Evolutionary conservation across 306 rosid genomes (phyloP).

Genomic region (Glycine soja): DNA sequence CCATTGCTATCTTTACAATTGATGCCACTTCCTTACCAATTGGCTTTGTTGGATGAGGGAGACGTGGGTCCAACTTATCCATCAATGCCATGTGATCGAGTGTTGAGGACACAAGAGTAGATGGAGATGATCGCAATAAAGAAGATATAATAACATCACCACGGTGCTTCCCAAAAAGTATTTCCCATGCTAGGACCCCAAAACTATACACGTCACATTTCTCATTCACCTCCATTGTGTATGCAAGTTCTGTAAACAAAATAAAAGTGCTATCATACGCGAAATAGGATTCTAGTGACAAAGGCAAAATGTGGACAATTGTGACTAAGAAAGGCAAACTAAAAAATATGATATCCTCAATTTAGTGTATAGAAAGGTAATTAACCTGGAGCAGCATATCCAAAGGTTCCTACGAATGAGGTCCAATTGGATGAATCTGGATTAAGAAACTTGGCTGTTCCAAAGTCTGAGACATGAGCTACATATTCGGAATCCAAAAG

Average conservation of each 20-base stretch:
- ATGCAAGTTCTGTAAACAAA: background rate
- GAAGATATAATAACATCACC: background rate
- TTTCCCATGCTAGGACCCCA: constrained; percentile 31
- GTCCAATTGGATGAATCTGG: constrained; percentile 10
- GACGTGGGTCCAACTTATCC: constrained; percentile 32
- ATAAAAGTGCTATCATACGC: background rate
- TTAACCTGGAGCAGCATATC: constrained; percentile 37
- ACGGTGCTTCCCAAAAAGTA: constrained; percentile 31
- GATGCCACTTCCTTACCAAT: background rate
- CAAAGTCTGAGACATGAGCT: constrained; percentile 22
- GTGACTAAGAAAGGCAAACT: background rate
- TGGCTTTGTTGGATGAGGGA: background rate
- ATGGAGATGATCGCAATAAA: background rate
- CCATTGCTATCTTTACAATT: background rate
- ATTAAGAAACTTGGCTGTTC: constrained; percentile 28
- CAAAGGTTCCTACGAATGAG: constrained; percentile 35
- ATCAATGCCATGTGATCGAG: background rate
- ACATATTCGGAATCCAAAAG: constrained; percentile 27
- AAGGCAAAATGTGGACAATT: background rate
- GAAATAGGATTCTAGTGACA: background rate
- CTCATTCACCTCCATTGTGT: constrained; percentile 8
- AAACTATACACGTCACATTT: constrained; percentile 37
- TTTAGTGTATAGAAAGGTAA: background rate
- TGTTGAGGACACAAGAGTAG: too few relatives aligned
- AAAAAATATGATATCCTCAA: background rate